Base-by-base conservation (phyloP, 257 asterid species). In the Fraxinus anomala region DNA sequence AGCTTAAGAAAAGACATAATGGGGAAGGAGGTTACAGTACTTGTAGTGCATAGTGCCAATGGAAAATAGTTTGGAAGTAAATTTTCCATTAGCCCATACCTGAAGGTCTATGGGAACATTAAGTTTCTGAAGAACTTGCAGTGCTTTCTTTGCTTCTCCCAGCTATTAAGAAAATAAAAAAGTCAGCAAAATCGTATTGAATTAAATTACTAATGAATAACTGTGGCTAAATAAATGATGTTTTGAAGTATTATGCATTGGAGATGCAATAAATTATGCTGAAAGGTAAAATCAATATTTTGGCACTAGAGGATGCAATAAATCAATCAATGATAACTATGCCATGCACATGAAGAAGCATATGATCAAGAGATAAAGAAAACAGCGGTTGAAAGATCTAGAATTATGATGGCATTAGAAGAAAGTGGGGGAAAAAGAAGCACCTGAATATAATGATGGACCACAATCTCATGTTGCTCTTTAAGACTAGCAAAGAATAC, bases 371-470 rank as follows among this genome's bases (percentile, higher is more conserved):
- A 73, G 33, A 70, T 49, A 78, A 10, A 16, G 31, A 24, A 66
- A 26, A 31, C 5, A 51, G 79, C 28, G 74, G 5, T 34, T 14
- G 68, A 70, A 72, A 30, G 36, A 76, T 42, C 17, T 68, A 72
- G 65, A 44, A 4, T 2, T 39, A 74, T n/a, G 74, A 33, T 39
- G 24, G 70, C 34, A 47, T 49, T 34, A 73, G 3, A 49, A 78
- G 19, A 61, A 67, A 73, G 78, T 6, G 51, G n/a, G 76, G 40
- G 73, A 74, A 79, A 87, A 78, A 30, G 78, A 81, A 72, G 77
- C 80, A 96, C 98, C 99, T 96, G 97, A 83, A 93, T 92, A 90
- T 91, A 93, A 87, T 93, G 98, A 76, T 86, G 99, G 83, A 96
- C 87, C 81, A 96, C 98, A 82, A 96, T 89, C 82, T 96, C 97